These are phyloP conservation scores for Mycena vitilis DNA, from an alignment of 768 basidiomycete species.

Conservation along the genomic window DNA sequence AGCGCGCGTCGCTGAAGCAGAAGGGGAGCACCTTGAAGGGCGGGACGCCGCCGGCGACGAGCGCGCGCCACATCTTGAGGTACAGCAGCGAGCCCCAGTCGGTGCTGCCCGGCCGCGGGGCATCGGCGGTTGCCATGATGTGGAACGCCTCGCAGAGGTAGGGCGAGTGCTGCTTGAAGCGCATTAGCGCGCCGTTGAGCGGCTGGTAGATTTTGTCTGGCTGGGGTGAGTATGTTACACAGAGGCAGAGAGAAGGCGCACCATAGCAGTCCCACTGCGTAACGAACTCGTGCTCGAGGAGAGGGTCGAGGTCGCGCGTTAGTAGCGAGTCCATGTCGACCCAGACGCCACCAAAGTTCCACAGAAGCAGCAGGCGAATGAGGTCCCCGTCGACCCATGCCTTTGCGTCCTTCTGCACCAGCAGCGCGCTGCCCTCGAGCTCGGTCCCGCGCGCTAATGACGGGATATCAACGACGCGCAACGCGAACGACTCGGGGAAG, in stretches of 20 bases:
- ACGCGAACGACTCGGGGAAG: conserved; percentile 78
- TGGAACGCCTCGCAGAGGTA: conserved; percentile 98
- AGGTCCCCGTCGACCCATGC: conserved; percentile 98
- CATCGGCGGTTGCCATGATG: conserved; percentile 80
- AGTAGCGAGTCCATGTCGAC: conserved; percentile 97
- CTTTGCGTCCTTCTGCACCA: conserved; percentile 74
- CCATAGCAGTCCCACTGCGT: conserved; percentile 99
- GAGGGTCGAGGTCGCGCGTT: conserved; percentile 86
- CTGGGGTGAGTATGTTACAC: conserved; percentile 5
- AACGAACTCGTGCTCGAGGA: conserved; percentile 95
- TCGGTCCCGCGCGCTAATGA: conserved; percentile 80
- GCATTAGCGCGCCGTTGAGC: conserved; percentile 95
- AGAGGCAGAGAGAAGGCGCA: conserved; percentile 46
- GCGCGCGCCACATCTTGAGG: conserved; percentile 88
- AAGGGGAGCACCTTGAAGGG: conserved; percentile 96
- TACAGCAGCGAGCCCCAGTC: conserved; percentile 97
- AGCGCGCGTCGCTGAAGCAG: conserved; percentile 93
- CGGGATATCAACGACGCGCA: conserved; percentile 76
- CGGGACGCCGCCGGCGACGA: conserved; percentile 75
- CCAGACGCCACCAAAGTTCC: conserved; percentile 95
- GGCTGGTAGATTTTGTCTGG: conserved; percentile 80
- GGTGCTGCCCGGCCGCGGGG: conserved; percentile 82
- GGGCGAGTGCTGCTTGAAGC: conserved; percentile 90
- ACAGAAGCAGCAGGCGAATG: conserved; percentile 87
- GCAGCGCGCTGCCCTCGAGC: conserved; percentile 71